Conservation (phyloP, 1,284 basidiomycete genomes). For the Fomitopsis pinicola region DNA sequence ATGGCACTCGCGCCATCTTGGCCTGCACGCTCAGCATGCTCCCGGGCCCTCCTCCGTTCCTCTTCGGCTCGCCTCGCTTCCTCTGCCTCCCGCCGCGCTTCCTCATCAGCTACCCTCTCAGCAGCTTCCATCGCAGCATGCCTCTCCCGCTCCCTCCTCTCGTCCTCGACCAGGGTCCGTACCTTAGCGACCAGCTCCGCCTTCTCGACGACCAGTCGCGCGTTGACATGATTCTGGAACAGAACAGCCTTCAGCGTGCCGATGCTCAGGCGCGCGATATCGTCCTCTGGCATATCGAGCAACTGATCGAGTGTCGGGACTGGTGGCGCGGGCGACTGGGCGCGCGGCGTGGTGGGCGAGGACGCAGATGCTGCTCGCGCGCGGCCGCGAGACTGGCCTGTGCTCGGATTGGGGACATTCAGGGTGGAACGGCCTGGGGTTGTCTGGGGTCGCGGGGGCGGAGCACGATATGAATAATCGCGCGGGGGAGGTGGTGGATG, state of each 20-base stretch:
- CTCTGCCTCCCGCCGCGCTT: constrained; percentile 32
- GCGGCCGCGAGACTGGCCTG: constrained; percentile 22
- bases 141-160: constrained; percentile 52
- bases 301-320: constrained; percentile 60
- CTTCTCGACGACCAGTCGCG: constrained; percentile 64
- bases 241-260: constrained; percentile 71
- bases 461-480: not conserved
- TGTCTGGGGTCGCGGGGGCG: constrained; percentile 9
- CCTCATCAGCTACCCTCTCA: constrained; percentile 37
- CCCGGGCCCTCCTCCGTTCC: constrained; percentile 11
- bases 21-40: not conserved
- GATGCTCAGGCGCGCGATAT: constrained; percentile 58
- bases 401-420: constrained; percentile 13
- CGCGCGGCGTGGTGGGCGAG: constrained; percentile 21
- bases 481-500: constrained; percentile 2
- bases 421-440: constrained; percentile 14
- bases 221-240: constrained; percentile 66
- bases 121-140: constrained; percentile 39
- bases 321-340: constrained; percentile 22
- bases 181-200: constrained; percentile 73
- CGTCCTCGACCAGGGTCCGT: constrained; percentile 57
- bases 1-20: not conserved
- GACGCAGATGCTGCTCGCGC: constrained; percentile 34
- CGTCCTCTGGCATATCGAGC: constrained; percentile 52
- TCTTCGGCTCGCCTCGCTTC: constrained; percentile 17